Base-by-base conservation (phyloP, 768 basidiomycete species). In the Galerina sulciceps region DNA sequence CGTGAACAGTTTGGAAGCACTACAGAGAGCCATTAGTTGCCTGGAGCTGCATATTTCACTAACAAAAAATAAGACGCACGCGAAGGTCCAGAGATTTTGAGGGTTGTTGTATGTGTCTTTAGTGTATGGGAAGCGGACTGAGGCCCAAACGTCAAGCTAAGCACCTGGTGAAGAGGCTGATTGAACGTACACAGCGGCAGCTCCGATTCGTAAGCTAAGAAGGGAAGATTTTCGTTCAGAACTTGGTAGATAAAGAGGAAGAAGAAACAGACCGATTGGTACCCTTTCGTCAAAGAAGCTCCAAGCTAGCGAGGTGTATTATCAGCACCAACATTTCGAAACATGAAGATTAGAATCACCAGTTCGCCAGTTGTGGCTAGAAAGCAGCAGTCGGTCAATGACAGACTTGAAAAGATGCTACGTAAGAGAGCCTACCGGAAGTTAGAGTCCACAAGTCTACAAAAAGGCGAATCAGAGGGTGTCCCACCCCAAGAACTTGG, bases 71-170 rank as follows among this genome's bases (percentile, higher is more conserved):
- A 37, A 22, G 22, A 75, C 79, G 54, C 72, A 85, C 84, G 82
- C 82, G 53, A 83, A 86, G 6, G 64, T 71, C 85, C 85, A 87
- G 11, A 87, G 69, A 57, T 80, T 83, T 53, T 85, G 82, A 0
- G 85, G 86, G 65, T 86, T 80, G 69, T 85, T 87, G 74, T 85
- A 87, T 3, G 85, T 88, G 22, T 85, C 83, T 45, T 69, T 71
- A 1, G 86, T 87, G 67, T 87, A 87, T 10, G 83, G 75, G 72
- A 87, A 87, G 35, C 84, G 83, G 65, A 81, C 84, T 85, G 66
- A n/a, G 14, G 35, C 13, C 10, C 6, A 3, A n/a, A 48, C 17
- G 40, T 40, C 14, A 26, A 18, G 0, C 44, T 2, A 35, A 22
- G n/a, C 15, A 6, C 10, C 23, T 4, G 5, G 20, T 23, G 23